Base-by-base conservation (phyloP, 345 rosid species). In the Gossypium raimondii region DNA sequence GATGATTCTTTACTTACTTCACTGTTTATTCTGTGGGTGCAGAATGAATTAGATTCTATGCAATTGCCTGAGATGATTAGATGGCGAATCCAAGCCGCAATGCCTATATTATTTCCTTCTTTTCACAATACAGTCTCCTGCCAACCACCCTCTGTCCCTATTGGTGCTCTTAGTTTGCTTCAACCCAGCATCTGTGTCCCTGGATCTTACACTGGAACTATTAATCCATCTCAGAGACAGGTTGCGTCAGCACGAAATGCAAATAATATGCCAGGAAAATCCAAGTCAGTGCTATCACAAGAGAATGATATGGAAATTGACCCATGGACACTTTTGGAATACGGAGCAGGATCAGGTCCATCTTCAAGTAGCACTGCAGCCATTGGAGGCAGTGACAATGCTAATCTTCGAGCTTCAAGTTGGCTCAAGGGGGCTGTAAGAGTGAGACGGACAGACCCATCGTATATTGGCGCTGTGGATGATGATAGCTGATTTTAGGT, bases 401-500 rank as follows among this genome's bases (percentile, higher is more conserved):
- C 86, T 58, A 93, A 93, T 85, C 89, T 89, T 78, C 84, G 92
- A 84, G 99, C 98, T 72, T 79, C 91, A 73, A 85, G 85, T 87
- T 96, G 93, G 98, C 88, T 96, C n/a, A 93, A 90, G 84, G 99
- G 98, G 56, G 88, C 98, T 44, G 85, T 92, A 64, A 88, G 99
- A 81, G 92, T 90, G 78, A 90, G 97, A 77, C 83, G 98, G 70
- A 81, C 90, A 41, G 97, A 96, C 78, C 92, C 92, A 74, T 85
- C 92, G 1, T 96, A 96, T 67, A 78, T 92, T 69, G 97, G 98
- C 25, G 84, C 97, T 34, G 90, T 92, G 67, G 99, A 96, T 66
- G 99, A 96, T 14, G 97, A 96, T 78, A 90, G 88, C 89, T 96
- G 85, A 93, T 81, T 79, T 77, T 43, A 48, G 78, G 70, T 78